Percentiles rank a stretch among this genome's conserved stretches.
phyloP scores from a whole-genome alignment of 1,139 yeast species.

The Scheffersomyces segobiensis region DNA sequence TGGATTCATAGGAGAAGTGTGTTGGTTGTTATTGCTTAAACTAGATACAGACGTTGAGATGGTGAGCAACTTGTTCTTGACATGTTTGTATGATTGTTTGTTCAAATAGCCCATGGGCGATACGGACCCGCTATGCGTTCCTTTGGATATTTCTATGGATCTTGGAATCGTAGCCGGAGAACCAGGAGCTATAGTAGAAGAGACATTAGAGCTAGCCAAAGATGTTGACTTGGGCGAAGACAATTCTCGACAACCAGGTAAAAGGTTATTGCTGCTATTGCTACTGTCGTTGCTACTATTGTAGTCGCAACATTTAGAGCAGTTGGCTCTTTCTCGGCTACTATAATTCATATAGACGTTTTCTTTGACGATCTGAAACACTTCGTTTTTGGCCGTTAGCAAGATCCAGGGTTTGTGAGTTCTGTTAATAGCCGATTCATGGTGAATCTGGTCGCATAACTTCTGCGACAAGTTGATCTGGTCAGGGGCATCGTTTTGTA shows the following conservation, averaged over 20 bases:
- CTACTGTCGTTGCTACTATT: neutral
- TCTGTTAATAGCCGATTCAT: constrained; percentile 21
- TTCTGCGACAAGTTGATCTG: constrained; percentile 47
- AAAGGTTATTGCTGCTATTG: neutral
- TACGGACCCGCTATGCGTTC: neutral
- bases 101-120: neutral
- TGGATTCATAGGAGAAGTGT: neutral
- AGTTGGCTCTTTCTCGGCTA: neutral
- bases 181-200: neutral
- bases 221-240: neutral
- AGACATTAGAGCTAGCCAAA: neutral
- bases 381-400: constrained; percentile 44
- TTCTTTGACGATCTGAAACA: constrained; percentile 44
- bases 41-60: constrained; percentile 3
- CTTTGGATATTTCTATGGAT: neutral
- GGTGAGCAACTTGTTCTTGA: neutral
- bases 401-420: constrained; percentile 42
- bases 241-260: neutral
- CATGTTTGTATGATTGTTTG: neutral
- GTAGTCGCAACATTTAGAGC: neutral
- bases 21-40: neutral
- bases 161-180: neutral
- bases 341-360: constrained; percentile 34
- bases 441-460: constrained; percentile 30
- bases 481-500: constrained; percentile 36